phyloP scores from a whole-genome alignment of 2,329 filamentous ascomycete species.

The Fusarium liriodendri region DNA sequence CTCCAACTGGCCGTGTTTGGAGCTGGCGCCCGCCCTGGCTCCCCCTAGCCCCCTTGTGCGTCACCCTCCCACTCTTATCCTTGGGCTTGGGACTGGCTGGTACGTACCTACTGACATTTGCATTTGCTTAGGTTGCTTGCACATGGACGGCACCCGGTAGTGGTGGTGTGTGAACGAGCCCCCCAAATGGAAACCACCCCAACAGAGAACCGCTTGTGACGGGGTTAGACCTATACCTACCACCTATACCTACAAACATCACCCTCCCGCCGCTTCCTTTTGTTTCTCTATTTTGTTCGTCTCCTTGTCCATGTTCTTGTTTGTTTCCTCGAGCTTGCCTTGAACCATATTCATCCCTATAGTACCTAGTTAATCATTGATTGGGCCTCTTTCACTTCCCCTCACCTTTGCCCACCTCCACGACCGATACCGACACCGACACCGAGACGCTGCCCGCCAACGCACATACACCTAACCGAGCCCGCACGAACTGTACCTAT shows the following conservation, averaged over 20 bases:
- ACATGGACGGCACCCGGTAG: constrained; percentile 24
- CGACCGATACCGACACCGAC: constrained; percentile 4
- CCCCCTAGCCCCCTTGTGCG: constrained; percentile 30
- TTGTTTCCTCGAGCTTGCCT: constrained; percentile 5
- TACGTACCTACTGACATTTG: background rate
- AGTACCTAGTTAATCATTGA: constrained; percentile 19
- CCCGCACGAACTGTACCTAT: constrained; percentile 7
- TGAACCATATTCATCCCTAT: constrained; percentile 12
- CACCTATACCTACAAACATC: constrained; percentile 28
- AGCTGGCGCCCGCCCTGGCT: constrained; percentile 29
- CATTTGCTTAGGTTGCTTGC: constrained; percentile 23
- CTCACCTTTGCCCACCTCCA: background rate
- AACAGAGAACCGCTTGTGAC: constrained; percentile 20
- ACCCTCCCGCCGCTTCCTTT: constrained; percentile 10
- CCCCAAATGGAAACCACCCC: constrained; percentile 14
- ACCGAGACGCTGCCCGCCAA: background rate
- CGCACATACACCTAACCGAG: background rate
- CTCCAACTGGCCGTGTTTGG: constrained; percentile 41
- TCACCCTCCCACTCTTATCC: constrained; percentile 31
- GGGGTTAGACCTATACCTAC: constrained; percentile 11
- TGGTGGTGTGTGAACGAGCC: constrained; percentile 20
- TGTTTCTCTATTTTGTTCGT: constrained; percentile 17
- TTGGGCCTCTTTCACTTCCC: constrained; percentile 12
- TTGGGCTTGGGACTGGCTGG: constrained; percentile 20
- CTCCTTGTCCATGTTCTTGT: constrained; percentile 11